Percentiles rank a stretch among this genome's conserved stretches.
These are phyloP conservation scores for Phytophthora brassicae DNA, from an alignment of 352 stramenopile species.

Conservation along the genomic window DNA sequence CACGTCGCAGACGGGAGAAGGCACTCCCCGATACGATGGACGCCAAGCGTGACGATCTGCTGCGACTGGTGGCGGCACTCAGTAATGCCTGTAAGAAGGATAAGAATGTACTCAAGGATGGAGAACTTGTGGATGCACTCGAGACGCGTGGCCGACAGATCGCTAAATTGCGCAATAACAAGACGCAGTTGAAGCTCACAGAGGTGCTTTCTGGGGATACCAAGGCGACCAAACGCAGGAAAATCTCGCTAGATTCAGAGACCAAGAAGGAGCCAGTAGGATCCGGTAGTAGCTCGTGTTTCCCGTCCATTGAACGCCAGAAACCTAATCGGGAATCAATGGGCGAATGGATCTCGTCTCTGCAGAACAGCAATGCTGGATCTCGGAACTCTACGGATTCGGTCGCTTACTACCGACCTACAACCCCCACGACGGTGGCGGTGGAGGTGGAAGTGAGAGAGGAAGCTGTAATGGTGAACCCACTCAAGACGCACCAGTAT, in stretches of 20 bases:
- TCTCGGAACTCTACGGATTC: constrained; percentile 14
- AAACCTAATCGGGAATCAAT: constrained; percentile 30
- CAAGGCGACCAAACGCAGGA: constrained; percentile 43
- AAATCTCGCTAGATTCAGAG: constrained; percentile 40
- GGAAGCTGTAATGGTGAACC: constrained; percentile 29
- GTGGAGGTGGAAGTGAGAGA: constrained; percentile 25
- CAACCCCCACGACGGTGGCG: constrained; percentile 22
- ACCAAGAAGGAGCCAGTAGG: constrained; percentile 16
- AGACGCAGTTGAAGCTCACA: constrained; percentile 48
- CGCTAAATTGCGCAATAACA: constrained; percentile 39
- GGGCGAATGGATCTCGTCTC: constrained; percentile 31
- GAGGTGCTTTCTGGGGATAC: constrained; percentile 24
- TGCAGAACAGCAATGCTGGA: constrained; percentile 22
- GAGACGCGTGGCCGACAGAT: constrained; percentile 62
- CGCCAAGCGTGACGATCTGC: constrained; percentile 36
- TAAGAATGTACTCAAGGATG: constrained; percentile 68
- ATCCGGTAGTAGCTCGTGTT: constrained; percentile 20
- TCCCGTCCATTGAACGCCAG: constrained; percentile 37
- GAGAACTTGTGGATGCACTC: constrained; percentile 61
- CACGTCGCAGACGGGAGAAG: no score
- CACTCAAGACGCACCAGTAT: constrained; percentile 29
- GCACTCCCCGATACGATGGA: constrained; percentile 14
- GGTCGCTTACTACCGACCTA: constrained; percentile 24
- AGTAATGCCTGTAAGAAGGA: constrained; percentile 61
- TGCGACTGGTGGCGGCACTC: constrained; percentile 55